Base-by-base conservation (phyloP, 176 grass and related monocot species). In the Pharus latifolius region DNA sequence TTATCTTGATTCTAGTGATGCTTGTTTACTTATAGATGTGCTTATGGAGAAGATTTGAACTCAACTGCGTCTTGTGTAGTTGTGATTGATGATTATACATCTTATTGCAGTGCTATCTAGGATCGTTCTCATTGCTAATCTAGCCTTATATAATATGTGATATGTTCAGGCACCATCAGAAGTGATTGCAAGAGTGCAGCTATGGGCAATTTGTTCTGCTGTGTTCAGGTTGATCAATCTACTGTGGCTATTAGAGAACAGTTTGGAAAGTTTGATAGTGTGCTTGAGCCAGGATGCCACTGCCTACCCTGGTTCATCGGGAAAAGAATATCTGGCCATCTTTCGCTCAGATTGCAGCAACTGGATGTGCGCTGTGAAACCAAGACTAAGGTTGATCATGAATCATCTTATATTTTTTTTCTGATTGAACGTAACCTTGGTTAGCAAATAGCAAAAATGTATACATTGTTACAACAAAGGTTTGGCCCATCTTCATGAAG, bases 301-400 rank as follows among this genome's bases (percentile, higher is more conserved):
- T 88, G 81, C 74, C 25, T 88, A 49, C 86, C 86, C 14, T 88
- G 76, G 86, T 67, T 71, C 19, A 6, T 17, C 0, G 79, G 79
- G 10, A 82, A 82, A 22, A 69, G 80, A 5, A 59, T 92, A 22
- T 73, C 73, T 56, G 85, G 89, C 6, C 78, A 92, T 59, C 85
- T 92, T 46, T 79, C 89, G 22, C 77, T 92, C 25, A 83, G 85
- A 45, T 44, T 92, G 67, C 89, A 92, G 76, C 89, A 92, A 67
- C 74, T 92, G 7, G 89, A 88, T 37, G 89, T 92, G 34, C 82
- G 82, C 17, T 88, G 89, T 51, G 89, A 88, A 45, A 92, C 85
- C 14, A 92, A 92, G 64, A 92, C 89, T 18, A 91, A 91, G 82
- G 88, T 91, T 19, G 1, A 12, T 84, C 9, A 28, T 73, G 49